These are phyloP conservation scores for Aspergillus mulundensis DNA, from an alignment of 495 filamentous ascomycete genomes.

Conservation along the genomic window DNA sequence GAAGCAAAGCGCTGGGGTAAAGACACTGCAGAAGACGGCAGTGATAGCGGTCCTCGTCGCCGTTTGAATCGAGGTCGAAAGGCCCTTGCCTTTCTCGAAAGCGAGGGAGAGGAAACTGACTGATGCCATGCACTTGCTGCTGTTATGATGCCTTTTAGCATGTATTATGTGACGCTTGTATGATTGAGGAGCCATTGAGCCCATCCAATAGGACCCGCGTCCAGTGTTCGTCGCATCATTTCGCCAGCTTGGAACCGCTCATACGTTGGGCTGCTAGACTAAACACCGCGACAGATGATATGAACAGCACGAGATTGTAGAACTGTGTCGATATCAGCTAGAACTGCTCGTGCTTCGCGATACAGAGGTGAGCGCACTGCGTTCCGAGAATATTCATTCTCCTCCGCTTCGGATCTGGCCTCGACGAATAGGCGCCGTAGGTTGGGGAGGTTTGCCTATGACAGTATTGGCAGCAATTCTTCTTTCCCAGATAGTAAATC, in stretches of 20 bases:
- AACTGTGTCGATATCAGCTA: constrained; percentile 56
- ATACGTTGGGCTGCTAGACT: constrained; percentile 82
- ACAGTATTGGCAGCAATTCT: background rate
- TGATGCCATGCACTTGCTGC: too few relatives aligned
- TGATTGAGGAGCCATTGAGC: background rate
- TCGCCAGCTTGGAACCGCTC: constrained; percentile 41
- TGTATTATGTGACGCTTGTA: background rate
- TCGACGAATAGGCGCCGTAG: constrained; percentile 94
- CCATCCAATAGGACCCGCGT: background rate
- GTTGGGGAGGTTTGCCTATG: constrained; percentile 84
- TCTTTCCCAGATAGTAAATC: background rate
- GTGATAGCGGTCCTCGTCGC: constrained; percentile 33
- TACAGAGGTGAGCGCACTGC: constrained; percentile 53
- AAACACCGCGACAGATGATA: constrained; percentile 90
- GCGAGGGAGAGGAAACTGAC: constrained; percentile 52
- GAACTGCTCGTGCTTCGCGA: too few relatives aligned
- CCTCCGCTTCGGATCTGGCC: constrained; percentile 87
- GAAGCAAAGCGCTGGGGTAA: constrained; percentile 74
- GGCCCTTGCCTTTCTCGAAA: constrained; percentile 52
- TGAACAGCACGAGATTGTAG: constrained; percentile 94
- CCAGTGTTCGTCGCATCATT: constrained; percentile 21
- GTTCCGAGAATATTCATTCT: constrained; percentile 88
- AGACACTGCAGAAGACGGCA: constrained; percentile 38
- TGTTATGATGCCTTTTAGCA: too few relatives aligned
- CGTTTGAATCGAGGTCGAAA: constrained; percentile 41